Base-by-base conservation (phyloP, 75 land plant species). In the Pinus taeda region DNA sequence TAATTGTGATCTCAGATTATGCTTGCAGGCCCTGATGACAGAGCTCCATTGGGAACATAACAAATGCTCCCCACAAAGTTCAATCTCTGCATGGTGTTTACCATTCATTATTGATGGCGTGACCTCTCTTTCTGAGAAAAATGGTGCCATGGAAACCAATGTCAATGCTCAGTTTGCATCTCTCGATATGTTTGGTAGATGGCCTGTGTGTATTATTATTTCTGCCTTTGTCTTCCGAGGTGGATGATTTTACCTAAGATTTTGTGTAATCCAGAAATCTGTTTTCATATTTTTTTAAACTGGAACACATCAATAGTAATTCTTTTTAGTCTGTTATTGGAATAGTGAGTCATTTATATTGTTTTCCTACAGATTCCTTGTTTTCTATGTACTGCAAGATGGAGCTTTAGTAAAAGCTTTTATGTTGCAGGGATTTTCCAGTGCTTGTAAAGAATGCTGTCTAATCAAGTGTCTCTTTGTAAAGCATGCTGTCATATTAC, bases 1-100 rank as follows among this genome's bases (percentile, higher is more conserved):
- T 56, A 59, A 22, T 33, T 56, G 57, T 73, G 33, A n/a, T 65
- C 56, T 36, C 94, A 92, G 94, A 82, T 92, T 5, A 84, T 90
- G 84, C 92, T 92, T 74, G 94, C 81, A 29, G 94, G 92, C 49
- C 94, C 92, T 45, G 87, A 81, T 61, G 94, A 92, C 74, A 76
- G 80, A 78, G 81, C 84, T n/a, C 80, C 80, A 49, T 49, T 77
- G 61, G 83, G 83, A 42, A 81, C 83, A 77, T 81, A 71, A 67
- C 4, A 57, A 3, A n/a, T 30, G 39, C 69, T 33, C 4, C 53
- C 18, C 36, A 0, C 53, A 11, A 42, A 69, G 24, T 69, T 42
- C 24, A n/a, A 69, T 22, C n/a, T 20, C n/a, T 69, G 49, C 20
- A 67, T 39, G 49, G 49, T 67, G 33, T 67, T 37, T 37, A 42